These are phyloP conservation scores for Lecanicillium sp. DNA, from an alignment of 2,329 filamentous ascomycete species.

Conservation along the genomic window DNA sequence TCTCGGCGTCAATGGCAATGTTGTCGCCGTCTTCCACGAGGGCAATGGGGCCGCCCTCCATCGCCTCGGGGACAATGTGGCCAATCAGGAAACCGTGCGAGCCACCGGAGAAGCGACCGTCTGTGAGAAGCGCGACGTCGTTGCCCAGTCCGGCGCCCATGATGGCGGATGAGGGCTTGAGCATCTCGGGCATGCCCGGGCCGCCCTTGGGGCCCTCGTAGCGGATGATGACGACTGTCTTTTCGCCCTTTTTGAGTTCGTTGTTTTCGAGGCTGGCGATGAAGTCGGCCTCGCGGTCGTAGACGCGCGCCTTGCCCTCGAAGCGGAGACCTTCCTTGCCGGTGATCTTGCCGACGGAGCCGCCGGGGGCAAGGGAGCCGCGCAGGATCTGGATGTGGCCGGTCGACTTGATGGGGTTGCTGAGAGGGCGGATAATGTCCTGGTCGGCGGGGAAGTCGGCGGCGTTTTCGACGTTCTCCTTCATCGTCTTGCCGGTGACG, in stretches of 20 bases:
- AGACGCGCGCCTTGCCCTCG: conserved; percentile 72
- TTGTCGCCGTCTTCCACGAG: conserved; percentile 74
- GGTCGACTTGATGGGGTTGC: conserved; percentile 64
- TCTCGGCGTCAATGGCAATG: conserved; percentile 76
- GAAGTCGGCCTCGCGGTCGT: conserved; percentile 78
- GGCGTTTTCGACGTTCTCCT: conserved; percentile 72
- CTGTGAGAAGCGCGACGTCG: conserved; percentile 66
- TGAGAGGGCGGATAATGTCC: conserved; percentile 74
- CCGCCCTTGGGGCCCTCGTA: conserved; percentile 93
- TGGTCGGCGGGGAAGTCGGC: conserved; percentile 69
- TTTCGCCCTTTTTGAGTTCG: conserved; percentile 74
- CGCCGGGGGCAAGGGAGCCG: conserved; percentile 81
- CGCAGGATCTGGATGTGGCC: conserved; percentile 84
- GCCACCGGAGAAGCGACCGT: conserved; percentile 71
- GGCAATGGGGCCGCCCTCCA: conserved; percentile 76
- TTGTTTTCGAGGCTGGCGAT: conserved; percentile 69
- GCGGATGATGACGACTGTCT: conserved; percentile 82
- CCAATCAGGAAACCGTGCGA: conserved; percentile 83
- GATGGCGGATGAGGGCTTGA: conserved; percentile 85
- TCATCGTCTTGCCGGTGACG: conserved; percentile 82
- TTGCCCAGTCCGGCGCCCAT: conserved; percentile 82
- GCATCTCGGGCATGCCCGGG: conserved; percentile 90
- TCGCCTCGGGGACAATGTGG: conserved; percentile 80
- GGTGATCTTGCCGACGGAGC: conserved; percentile 92
- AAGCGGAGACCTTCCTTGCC: conserved; percentile 87